Conservation (phyloP, 2,329 filamentous ascomycete genomes). For the Fusarium sp. region DNA sequence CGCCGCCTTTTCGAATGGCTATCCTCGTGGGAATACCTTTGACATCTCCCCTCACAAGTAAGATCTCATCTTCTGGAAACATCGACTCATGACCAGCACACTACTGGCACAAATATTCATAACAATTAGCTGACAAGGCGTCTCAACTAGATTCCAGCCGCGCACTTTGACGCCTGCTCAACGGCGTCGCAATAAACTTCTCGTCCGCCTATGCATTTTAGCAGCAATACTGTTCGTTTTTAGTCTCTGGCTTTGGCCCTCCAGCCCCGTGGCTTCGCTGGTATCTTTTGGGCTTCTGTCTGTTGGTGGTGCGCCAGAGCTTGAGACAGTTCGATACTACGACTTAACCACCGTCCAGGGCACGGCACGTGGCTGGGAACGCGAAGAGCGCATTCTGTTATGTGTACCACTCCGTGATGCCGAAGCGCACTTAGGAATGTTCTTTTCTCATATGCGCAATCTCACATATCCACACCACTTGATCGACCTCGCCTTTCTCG, state of each 20-base stretch:
- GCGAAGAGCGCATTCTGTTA: conserved; percentile 92
- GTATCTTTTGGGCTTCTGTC: conserved; percentile 77
- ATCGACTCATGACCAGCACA: neutral
- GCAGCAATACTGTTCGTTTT: conserved; percentile 70
- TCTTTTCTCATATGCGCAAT: conserved; percentile 96
- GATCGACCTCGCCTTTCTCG: conserved; percentile 94
- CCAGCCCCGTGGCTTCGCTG: conserved; percentile 67
- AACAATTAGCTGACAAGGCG: conserved; percentile 17
- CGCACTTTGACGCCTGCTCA: conserved; percentile 76
- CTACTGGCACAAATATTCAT: neutral
- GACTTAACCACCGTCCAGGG: conserved; percentile 92
- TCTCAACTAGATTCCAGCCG: conserved; percentile 73
- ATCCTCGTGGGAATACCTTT: conserved; percentile 80
- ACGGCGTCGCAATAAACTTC: conserved; percentile 76
- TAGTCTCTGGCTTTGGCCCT: conserved; percentile 79
- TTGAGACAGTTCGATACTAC: conserved; percentile 97
- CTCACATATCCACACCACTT: conserved; percentile 97
- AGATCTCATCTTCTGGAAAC: conserved; percentile 34
- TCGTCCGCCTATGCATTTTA: conserved; percentile 72
- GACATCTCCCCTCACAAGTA: conserved; percentile 92
- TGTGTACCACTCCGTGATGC: conserved; percentile 96
- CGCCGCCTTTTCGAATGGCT: conserved; percentile 83
- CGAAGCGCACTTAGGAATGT: conserved; percentile 92
- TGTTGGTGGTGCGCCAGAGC: conserved; percentile 74
- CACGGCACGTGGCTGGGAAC: conserved; percentile 92